Base-by-base conservation (phyloP, 352 stramenopile genomes). In the Aphanomyces invadans region DNA sequence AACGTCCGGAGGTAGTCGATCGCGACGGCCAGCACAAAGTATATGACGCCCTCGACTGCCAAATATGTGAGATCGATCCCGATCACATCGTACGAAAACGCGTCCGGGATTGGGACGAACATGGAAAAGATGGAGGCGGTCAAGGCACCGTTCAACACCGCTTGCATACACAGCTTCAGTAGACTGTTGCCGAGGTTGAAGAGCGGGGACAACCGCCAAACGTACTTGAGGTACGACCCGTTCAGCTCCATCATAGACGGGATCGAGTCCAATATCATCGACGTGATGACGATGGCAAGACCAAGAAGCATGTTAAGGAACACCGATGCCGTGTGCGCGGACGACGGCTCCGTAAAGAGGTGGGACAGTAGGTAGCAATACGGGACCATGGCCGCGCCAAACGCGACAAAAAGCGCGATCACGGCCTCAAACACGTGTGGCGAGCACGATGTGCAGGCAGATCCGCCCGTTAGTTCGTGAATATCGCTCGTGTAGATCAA, bases 11-110 rank as follows among this genome's bases (percentile, higher is more conserved):
- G 42, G 38, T 84, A 70, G 62, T 97, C 87, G 31, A 96, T 64
- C 0, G 75, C 46, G 1, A 95, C 56, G 0, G 79, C 77, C 5
- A 95, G 65, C 0, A 83, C 3, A 4, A 93, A 88, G 65, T 90
- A 98, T 7, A 96, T 45, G 0, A 88, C 76, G 12, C 73, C 77
- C 53, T 96, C 68, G 0, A 82, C 44, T 0, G 74, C 71, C 26
- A 98, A 69, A 70, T 96, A 97, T 19, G 53, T 64, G 49, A 91
- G 80, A 54, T 90, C 83, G 2, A 73, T 80, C 11, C 81, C 81
- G 1, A 76, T 74, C 36, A 90, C 72, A 7, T 87, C 73, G 2
- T 59, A 32, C 0, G 73, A 70, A 53, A 90, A 89, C 0, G 83
- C 76, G 62, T 79, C 88, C 12, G 15, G 15, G 1, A n/a, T 48